Conservation (phyloP, 257 asterid species). For the Osmanthus fragrans region DNA sequence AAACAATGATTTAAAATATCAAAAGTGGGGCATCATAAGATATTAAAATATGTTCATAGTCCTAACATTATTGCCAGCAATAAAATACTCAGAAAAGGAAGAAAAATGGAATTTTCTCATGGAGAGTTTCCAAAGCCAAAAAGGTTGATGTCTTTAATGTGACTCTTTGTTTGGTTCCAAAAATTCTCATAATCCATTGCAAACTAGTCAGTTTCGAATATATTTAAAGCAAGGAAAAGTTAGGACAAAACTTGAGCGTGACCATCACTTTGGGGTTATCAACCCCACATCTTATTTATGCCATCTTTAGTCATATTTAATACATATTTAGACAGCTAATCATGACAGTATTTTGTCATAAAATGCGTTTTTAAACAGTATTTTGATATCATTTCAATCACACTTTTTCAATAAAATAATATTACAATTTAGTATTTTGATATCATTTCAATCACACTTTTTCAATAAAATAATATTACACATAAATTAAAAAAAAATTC, state of each 20-base stretch:
- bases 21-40: constrained; percentile 2
- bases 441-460: no score
- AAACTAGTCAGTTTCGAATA: constrained; percentile 22
- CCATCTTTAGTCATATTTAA: no score
- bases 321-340: no score
- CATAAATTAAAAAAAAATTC: no score
- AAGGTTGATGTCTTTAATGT: not conserved
- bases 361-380: no score
- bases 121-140: constrained; percentile 13
- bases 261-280: not conserved
- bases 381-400: no score
- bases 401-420: no score
- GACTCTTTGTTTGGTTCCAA: constrained; percentile 7
- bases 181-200: constrained; percentile 21
- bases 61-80: constrained; percentile 17
- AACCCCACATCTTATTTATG: not conserved
- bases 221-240: constrained; percentile 9
- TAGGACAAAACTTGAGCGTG: not conserved
- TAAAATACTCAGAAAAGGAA: constrained; percentile 21
- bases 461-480: no score
- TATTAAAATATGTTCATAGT: not conserved
- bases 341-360: no score
- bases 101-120: constrained; percentile 11
- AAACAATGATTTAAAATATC: not conserved
- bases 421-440: no score